These are phyloP conservation scores for Neurospora sp. DNA, from an alignment of 495 filamentous ascomycete species.

Conservation along the genomic window DNA sequence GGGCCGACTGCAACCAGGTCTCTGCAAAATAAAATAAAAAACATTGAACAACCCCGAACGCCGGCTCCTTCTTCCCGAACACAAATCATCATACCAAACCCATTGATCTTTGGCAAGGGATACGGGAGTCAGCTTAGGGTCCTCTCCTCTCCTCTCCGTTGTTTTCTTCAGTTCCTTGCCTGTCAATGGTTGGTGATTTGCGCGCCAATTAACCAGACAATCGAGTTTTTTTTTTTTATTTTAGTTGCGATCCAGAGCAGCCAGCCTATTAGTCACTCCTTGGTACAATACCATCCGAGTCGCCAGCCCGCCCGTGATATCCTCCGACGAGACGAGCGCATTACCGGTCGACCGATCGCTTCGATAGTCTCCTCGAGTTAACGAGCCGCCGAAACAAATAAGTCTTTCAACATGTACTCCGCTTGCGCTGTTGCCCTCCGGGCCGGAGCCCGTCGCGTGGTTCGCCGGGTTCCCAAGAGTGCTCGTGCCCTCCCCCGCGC, in stretches of 20 bases:
- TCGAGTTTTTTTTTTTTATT: neutral
- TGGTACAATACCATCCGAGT: neutral
- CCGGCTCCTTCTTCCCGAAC: slow-evolving; percentile 3
- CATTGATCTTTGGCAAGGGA: slow-evolving; percentile 16
- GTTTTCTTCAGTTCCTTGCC: slow-evolving; percentile 7
- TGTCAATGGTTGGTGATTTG: slow-evolving; percentile 16
- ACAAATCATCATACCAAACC: slow-evolving; percentile 3
- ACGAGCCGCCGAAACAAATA: neutral
- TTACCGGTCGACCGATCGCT: neutral
- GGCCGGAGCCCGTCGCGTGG: slow-evolving; percentile 34
- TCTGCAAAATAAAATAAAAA: slow-evolving; percentile 5
- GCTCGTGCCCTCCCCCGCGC: slow-evolving; percentile 17
- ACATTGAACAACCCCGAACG: slow-evolving; percentile 10
- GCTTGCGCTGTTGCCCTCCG: slow-evolving; percentile 29
- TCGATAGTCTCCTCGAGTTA: neutral
- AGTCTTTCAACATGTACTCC: slow-evolving; percentile 22
- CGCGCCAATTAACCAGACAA: slow-evolving; percentile 13
- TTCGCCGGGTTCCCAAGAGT: slow-evolving; percentile 23
- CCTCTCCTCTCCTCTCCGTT: slow-evolving; percentile 6
- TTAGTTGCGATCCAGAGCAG: neutral
- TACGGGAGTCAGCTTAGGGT: slow-evolving; percentile 10
- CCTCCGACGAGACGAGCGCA: neutral
- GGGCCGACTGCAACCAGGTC: neutral
- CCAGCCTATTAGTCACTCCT: neutral
- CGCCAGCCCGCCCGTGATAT: neutral